Conservation (phyloP, 305 asterid genomes). For the Plantago coronopus region DNA sequence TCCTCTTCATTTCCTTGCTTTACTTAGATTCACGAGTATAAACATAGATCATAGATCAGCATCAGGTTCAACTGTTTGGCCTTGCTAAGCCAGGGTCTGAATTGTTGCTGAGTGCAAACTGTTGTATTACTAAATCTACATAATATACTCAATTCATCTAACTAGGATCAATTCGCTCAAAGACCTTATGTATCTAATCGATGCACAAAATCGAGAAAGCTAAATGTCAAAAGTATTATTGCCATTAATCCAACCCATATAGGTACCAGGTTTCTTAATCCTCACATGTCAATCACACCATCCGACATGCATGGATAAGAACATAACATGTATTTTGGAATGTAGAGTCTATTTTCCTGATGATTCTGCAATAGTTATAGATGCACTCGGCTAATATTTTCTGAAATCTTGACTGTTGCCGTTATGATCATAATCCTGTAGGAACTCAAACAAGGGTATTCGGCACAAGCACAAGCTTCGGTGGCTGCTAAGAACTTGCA, state of each 20-base stretch:
- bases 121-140: neutral
- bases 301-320: too few species aligned
- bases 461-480: conserved; percentile 60
- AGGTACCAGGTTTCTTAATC: too few species aligned
- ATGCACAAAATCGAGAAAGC: too few species aligned
- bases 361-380: neutral
- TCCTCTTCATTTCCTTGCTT: conserved; percentile 13
- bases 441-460: conserved; percentile 86
- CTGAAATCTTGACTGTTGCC: neutral
- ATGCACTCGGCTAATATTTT: neutral
- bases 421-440: conserved; percentile 10
- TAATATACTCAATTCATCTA: neutral
- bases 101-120: too few species aligned
- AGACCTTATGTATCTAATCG: too few species aligned
- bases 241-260: too few species aligned
- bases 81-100: too few species aligned
- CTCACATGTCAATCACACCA: too few species aligned
- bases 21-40: neutral
- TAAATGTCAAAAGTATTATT: too few species aligned
- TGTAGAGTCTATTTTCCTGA: too few species aligned
- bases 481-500: conserved; percentile 68
- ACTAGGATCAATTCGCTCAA: neutral
- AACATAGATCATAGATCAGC: neutral
- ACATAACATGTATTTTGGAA: too few species aligned
- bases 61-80: too few species aligned